Evolutionary conservation across 176 grass and related monocot species (phyloP).

Genomic region (Oryza brachyantha): DNA sequence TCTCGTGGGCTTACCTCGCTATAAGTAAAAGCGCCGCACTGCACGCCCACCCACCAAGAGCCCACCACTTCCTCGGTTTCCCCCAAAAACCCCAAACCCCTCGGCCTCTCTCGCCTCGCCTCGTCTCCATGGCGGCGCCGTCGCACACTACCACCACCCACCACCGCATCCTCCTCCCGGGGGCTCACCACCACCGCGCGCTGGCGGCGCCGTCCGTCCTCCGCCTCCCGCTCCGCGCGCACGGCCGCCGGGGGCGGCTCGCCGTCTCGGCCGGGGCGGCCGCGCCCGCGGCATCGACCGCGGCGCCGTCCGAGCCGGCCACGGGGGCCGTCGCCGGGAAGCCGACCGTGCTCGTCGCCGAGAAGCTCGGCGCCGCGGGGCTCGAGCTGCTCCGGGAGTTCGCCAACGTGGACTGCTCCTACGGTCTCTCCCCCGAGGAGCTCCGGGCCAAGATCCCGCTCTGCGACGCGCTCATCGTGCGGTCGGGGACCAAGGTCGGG

Average conservation of each 20-base stretch:
- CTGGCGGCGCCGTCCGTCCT: neutral
- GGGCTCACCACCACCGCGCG: conserved; percentile 9
- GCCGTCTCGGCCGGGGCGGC: conserved; percentile 3
- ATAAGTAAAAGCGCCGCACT: conserved; percentile 15
- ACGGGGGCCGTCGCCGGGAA: conserved; percentile 30
- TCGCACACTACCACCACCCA: conserved; percentile 10
- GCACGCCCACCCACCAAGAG: neutral
- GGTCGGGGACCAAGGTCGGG: conserved; percentile 70
- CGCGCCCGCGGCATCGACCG: conserved; percentile 14
- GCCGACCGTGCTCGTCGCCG: conserved; percentile 67
- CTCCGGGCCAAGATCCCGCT: conserved; percentile 83
- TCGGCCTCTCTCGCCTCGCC: neutral
- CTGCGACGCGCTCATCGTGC: conserved; percentile 85
- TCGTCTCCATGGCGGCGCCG: conserved; percentile 50
- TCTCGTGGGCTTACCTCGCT: neutral
- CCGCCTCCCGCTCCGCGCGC: conserved; percentile 31
- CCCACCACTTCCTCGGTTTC: neutral
- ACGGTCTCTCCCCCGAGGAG: conserved; percentile 75
- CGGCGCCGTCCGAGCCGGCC: neutral
- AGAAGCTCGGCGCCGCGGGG: conserved; percentile 83
- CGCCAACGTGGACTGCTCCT: conserved; percentile 87
- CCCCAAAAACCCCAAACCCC: conserved; percentile 22
- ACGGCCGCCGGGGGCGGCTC: conserved; percentile 24
- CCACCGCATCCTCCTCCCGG: conserved; percentile 24
- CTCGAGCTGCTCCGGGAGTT: conserved; percentile 63